These are phyloP conservation scores for Podospora australis DNA, from an alignment of 495 filamentous ascomycete species.

Conservation along the genomic window DNA sequence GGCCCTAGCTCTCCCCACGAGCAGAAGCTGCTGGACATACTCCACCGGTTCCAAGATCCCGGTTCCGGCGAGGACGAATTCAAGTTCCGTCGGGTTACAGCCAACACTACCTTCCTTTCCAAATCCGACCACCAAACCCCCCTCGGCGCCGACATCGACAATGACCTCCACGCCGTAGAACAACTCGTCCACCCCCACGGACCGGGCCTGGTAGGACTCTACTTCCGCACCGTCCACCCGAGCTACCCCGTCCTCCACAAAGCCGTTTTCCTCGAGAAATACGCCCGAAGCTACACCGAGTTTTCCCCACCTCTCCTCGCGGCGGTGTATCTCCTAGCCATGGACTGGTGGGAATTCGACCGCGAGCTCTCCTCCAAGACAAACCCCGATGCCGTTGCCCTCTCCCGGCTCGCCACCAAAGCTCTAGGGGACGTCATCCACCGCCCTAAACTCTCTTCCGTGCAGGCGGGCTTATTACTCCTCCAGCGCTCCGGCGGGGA, in stretches of 20 bases:
- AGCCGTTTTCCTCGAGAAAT: conserved; percentile 64
- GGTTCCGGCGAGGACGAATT: conserved; percentile 30
- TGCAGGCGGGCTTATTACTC: conserved; percentile 70
- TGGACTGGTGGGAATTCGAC: conserved; percentile 65
- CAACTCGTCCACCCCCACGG: conserved; percentile 63
- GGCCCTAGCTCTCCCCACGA: conserved; percentile 49
- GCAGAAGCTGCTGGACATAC: conserved; percentile 41
- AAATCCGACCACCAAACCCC: conserved; percentile 40
- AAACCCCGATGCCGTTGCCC: conserved; percentile 54
- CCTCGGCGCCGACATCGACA: conserved; percentile 38
- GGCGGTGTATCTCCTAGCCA: conserved; percentile 67
- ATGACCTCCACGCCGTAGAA: conserved; percentile 60
- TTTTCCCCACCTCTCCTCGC: conserved; percentile 66
- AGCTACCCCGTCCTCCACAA: conserved; percentile 74
- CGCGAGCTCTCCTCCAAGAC: conserved; percentile 41
- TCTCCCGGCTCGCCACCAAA: conserved; percentile 61
- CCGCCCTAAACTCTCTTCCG: conserved; percentile 64
- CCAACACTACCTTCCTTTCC: conserved; percentile 61
- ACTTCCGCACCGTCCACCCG: conserved; percentile 68
- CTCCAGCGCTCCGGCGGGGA: conserved; percentile 56
- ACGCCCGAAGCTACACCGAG: conserved; percentile 53
- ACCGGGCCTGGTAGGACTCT: conserved; percentile 60
- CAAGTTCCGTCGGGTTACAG: conserved; percentile 55
- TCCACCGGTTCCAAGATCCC: conserved; percentile 35
- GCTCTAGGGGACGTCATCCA: conserved; percentile 58